phyloP scores from a whole-genome alignment of 2,329 filamentous ascomycete species.

The Thielaviopsis musarum region DNA sequence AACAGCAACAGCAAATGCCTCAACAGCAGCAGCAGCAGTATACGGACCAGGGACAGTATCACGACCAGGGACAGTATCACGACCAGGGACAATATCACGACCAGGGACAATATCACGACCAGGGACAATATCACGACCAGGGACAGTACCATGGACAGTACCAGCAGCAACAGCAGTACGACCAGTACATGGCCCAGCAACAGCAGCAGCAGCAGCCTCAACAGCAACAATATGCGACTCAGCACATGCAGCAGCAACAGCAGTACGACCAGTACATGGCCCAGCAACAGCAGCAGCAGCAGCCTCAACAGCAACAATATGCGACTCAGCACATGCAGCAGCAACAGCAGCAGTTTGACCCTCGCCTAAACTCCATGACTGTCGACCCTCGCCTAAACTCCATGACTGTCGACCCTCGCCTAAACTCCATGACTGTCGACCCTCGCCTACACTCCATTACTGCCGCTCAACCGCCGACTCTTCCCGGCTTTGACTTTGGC shows the following conservation, averaged over 20 bases:
- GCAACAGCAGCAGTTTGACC: neutral
- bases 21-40: constrained; percentile 2
- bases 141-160: too few relatives aligned
- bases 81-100: neutral
- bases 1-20: constrained; percentile 1
- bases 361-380: neutral
- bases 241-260: neutral
- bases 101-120: too few relatives aligned
- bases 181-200: constrained; percentile 1
- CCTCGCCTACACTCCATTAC: neutral
- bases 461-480: neutral
- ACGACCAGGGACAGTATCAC: too few relatives aligned
- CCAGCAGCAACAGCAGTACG: constrained; percentile 4
- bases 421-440: neutral
- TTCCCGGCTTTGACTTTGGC: constrained; percentile 11
- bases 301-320: constrained; percentile 4
- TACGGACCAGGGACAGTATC: too few relatives aligned
- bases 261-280: constrained; percentile 1
- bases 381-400: neutral
- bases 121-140: too few relatives aligned
- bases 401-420: neutral
- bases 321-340: neutral
- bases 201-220: constrained; percentile 1
- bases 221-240: neutral
- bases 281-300: neutral